A percentile compares a stretch with the other conserved stretches of the same genome.
Evolutionary conservation across 208 protist species (phyloP).

Genomic region (Crithidia acanthocephali): DNA sequence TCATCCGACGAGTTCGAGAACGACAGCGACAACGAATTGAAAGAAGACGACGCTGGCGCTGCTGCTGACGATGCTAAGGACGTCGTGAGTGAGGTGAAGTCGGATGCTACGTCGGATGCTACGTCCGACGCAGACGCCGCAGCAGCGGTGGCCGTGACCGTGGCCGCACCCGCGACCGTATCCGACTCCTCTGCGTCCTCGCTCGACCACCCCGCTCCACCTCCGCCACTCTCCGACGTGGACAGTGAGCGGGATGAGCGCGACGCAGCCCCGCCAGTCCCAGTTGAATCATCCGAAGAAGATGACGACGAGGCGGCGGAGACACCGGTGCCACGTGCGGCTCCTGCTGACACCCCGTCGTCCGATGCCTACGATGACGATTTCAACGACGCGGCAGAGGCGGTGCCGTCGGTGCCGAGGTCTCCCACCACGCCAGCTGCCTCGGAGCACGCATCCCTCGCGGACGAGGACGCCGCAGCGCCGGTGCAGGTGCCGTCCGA

Average conservation of each 20-base stretch:
- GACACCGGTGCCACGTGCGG: not conserved
- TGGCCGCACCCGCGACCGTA: not conserved
- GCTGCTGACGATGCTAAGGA: too few species aligned
- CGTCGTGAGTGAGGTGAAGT: not conserved
- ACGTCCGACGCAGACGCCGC: too few species aligned
- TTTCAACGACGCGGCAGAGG: not conserved
- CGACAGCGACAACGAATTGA: not conserved
- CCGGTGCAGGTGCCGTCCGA: not conserved
- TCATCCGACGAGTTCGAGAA: not conserved
- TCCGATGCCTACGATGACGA: slow-evolving; percentile 7
- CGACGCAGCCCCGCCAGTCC: not conserved
- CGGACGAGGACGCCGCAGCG: not conserved
- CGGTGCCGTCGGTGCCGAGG: not conserved
- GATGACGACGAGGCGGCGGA: not conserved
- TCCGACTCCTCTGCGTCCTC: not conserved
- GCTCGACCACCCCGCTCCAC: not conserved
- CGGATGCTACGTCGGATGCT: not conserved
- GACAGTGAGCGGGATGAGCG: not conserved
- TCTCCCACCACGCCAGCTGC: not conserved
- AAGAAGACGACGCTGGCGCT: too few species aligned
- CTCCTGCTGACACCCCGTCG: not conserved
- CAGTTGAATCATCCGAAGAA: not conserved
- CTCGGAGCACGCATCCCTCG: not conserved
- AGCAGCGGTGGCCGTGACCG: not conserved
- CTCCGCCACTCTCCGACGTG: not conserved